These are phyloP conservation scores for Zelonia costaricensis DNA, from an alignment of 208 protist genomes.

Conservation along the genomic window DNA sequence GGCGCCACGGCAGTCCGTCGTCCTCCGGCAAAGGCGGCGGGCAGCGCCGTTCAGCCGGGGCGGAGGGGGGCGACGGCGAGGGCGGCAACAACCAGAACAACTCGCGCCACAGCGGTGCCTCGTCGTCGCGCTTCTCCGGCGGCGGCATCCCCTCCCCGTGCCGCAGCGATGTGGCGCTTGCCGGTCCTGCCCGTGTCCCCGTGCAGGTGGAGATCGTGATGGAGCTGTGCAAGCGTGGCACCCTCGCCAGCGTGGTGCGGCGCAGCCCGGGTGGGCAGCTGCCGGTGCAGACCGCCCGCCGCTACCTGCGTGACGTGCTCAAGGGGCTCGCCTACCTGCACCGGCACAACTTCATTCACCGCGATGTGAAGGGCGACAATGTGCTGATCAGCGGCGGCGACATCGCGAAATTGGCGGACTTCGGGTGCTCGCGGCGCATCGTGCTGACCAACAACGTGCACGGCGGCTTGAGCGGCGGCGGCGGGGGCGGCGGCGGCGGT, in stretches of 20 bases:
- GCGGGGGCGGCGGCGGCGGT: too few species aligned
- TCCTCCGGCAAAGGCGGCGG: neutral
- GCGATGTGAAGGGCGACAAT: slow-evolving; percentile 91
- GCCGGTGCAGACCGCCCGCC: slow-evolving; percentile 34
- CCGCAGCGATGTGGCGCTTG: too few species aligned
- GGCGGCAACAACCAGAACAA: neutral
- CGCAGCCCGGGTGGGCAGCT: slow-evolving; percentile 53
- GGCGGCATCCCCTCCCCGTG: too few species aligned
- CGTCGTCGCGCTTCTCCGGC: too few species aligned
- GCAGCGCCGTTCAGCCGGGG: neutral
- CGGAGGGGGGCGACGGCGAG: neutral
- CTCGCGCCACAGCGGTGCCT: neutral
- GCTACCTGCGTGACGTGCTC: slow-evolving; percentile 81
- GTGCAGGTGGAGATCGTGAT: slow-evolving; percentile 87
- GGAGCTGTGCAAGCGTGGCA: slow-evolving; percentile 80
- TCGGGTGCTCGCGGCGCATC: slow-evolving; percentile 91
- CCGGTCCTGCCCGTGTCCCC: slow-evolving; percentile 7
- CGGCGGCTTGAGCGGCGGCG: slow-evolving; percentile 13
- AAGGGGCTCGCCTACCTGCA: slow-evolving; percentile 84
- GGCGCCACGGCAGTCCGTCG: neutral
- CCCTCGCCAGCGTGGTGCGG: slow-evolving; percentile 46
- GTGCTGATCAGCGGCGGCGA: slow-evolving; percentile 78
- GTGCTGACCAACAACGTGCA: slow-evolving; percentile 36
- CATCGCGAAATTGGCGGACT: slow-evolving; percentile 93
- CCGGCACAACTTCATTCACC: slow-evolving; percentile 72